Evolutionary conservation across 2,329 filamentous ascomycete genomes (phyloP).

Genomic region (Zymoseptoria brevis): DNA sequence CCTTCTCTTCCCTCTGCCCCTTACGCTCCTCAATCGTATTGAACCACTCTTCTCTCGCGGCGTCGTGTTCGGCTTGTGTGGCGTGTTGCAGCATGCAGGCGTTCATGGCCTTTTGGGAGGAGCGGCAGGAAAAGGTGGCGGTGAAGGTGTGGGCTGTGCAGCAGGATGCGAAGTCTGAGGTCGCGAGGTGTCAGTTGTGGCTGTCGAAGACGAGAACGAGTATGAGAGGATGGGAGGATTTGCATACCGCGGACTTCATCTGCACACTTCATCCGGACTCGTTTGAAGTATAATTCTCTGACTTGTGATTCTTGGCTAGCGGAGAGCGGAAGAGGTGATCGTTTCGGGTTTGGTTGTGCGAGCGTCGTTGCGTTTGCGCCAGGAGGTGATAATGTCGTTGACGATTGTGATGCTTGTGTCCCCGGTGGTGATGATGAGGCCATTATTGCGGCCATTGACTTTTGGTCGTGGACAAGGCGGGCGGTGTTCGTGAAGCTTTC

Average conservation of each 20-base stretch:
- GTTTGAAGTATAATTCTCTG: conserved; percentile 69
- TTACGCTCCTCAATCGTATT: conserved; percentile 63
- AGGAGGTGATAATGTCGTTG: conserved; percentile 2
- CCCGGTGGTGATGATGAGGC: conserved; percentile 6
- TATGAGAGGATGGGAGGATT: not conserved
- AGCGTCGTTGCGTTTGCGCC: conserved; percentile 2
- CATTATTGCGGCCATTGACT: conserved; percentile 15
- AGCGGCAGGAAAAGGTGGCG: conserved; percentile 77
- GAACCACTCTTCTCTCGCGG: conserved; percentile 91
- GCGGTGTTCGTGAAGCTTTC: not conserved
- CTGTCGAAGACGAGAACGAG: no score
- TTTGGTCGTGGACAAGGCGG: not conserved
- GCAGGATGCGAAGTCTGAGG: conserved; percentile 80
- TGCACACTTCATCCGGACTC: conserved; percentile 67
- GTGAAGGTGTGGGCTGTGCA: conserved; percentile 78
- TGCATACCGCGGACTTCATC: conserved; percentile 42
- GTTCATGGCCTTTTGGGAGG: conserved; percentile 80
- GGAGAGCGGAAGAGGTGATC: conserved; percentile 76
- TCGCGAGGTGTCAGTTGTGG: no score
- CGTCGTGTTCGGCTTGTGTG: conserved; percentile 76
- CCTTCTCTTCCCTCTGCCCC: conserved; percentile 54
- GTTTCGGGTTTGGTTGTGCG: conserved; percentile 29
- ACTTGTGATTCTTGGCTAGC: conserved; percentile 75
- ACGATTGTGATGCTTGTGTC: not conserved
- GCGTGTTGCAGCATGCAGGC: conserved; percentile 83